A percentile compares a stretch with the other conserved stretches of the same genome.
phyloP scores from a whole-genome alignment of 352 stramenopile genomes.

The Phytopythium boreale region DNA sequence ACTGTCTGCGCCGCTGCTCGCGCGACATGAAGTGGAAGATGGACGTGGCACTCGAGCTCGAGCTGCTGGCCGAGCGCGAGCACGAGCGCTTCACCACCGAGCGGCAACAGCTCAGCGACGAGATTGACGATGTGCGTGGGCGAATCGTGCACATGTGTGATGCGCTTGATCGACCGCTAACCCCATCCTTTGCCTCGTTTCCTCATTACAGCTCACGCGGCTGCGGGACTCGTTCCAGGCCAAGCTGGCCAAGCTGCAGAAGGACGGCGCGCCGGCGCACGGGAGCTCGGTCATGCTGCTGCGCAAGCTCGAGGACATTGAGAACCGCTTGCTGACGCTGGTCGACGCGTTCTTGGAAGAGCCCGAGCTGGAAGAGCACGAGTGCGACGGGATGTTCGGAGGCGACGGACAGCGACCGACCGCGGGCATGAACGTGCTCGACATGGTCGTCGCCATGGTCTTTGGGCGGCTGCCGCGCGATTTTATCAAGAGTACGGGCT shows the following conservation, averaged over 20 bases:
- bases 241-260: slow-evolving; percentile 42
- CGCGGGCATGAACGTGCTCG: slow-evolving; percentile 72
- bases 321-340: slow-evolving; percentile 56
- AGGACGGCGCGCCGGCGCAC: slow-evolving; percentile 15
- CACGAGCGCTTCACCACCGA: slow-evolving; percentile 37
- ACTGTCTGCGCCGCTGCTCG: slow-evolving; percentile 68
- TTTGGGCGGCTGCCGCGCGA: slow-evolving; percentile 79
- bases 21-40: slow-evolving; percentile 81
- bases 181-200: neutral
- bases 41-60: slow-evolving; percentile 62
- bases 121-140: slow-evolving; percentile 62
- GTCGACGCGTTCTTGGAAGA: slow-evolving; percentile 62
- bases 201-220: slow-evolving; percentile 33
- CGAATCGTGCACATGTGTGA: neutral
- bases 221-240: slow-evolving; percentile 68
- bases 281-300: slow-evolving; percentile 48
- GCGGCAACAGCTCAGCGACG: slow-evolving; percentile 53
- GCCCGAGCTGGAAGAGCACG: slow-evolving; percentile 44
- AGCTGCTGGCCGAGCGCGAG: slow-evolving; percentile 68
- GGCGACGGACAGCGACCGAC: slow-evolving; percentile 12
- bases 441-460: slow-evolving; percentile 86
- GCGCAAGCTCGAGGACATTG: slow-evolving; percentile 79
- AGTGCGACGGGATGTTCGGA: slow-evolving; percentile 45
- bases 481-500: slow-evolving; percentile 41
- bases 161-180: neutral